Evolutionary conservation across 2,329 filamentous ascomycete species (phyloP), one percentile per base, ranked within the genome.

Genomic region (Alternaria brassicae): DNA sequence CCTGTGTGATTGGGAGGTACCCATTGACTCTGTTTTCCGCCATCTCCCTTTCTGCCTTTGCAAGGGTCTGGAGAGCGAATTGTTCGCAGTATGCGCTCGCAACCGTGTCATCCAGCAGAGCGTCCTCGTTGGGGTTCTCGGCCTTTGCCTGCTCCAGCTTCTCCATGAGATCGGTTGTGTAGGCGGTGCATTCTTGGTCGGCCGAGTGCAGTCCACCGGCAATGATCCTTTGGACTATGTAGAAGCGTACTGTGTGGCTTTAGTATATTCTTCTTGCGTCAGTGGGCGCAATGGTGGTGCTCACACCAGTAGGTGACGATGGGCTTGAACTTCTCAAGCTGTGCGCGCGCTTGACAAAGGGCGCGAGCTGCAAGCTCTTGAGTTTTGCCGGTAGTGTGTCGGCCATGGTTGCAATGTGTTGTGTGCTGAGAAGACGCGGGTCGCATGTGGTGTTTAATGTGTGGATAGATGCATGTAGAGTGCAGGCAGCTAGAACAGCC

Each of bases 261-360:
- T 57, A 77, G 72, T 17, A 58, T 45, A 25, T 19, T 9, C 10
- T 4, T 34, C 21, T 8, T n/a, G 32, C 10, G 15, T n/a, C 13
- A 10, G 17, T 9, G 19, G 25, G 51, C 39, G 47, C 37, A 17
- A n/a, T 30, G 32, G 28, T 10, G 39, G 45, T 40, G 85, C 90
- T 74, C 85, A 96, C 94, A 95, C 93, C 94, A 98, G 79, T 98
- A 99, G 63, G 93, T 86, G 68, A 98, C 86, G 60, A 95, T 91
- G 8, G 95, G 95, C 79, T 94, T 95, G 73, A 89, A 87, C 59
- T 85, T 75, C 76, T 94, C 91, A 48, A 99, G 86, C 81, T 99
- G 94, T 34, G 87, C 86, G 92, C 94, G 72, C 94, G 88, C 54
- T 89, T 85, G 62, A 93, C 89, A 78, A 96, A 97, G 61, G 92